Evolutionary conservation across 2,329 filamentous ascomycete species (phyloP).

Genomic region (Trichoderma aggressivum): DNA sequence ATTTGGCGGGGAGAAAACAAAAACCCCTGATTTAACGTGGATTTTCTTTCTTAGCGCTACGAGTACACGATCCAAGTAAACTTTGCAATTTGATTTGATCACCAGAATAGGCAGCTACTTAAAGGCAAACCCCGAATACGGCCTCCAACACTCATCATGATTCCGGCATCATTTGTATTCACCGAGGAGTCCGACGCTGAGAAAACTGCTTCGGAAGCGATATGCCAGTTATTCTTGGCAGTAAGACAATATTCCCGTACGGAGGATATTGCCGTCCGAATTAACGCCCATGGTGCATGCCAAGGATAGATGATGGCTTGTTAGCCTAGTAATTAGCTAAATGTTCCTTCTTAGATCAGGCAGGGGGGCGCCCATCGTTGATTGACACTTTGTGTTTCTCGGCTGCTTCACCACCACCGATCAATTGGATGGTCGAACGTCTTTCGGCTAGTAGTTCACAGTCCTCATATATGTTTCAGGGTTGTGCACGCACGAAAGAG

Average conservation of each 20-base stretch:
- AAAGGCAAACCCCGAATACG: neutral
- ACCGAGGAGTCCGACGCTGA: no score
- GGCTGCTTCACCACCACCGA: neutral
- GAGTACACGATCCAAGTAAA: neutral
- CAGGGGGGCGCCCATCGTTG: neutral
- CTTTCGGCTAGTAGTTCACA: neutral
- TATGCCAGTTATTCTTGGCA: neutral
- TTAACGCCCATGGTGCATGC: neutral
- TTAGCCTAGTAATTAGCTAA: neutral
- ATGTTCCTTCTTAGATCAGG: neutral
- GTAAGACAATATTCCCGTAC: neutral
- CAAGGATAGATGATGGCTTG: neutral
- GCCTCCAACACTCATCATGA: neutral
- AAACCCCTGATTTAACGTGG: neutral
- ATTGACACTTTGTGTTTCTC: neutral
- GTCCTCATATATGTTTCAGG: neutral
- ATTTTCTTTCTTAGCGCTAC: neutral
- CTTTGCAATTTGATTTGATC: neutral
- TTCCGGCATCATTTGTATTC: neutral
- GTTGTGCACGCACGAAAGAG: neutral
- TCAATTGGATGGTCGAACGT: neutral
- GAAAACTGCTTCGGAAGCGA: neutral
- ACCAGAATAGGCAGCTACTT: neutral
- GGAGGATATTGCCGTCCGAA: neutral
- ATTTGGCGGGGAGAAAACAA: neutral